phyloP scores from a whole-genome alignment of 805 yeast species.

The Vanderwaltozyma tropicalis region DNA sequence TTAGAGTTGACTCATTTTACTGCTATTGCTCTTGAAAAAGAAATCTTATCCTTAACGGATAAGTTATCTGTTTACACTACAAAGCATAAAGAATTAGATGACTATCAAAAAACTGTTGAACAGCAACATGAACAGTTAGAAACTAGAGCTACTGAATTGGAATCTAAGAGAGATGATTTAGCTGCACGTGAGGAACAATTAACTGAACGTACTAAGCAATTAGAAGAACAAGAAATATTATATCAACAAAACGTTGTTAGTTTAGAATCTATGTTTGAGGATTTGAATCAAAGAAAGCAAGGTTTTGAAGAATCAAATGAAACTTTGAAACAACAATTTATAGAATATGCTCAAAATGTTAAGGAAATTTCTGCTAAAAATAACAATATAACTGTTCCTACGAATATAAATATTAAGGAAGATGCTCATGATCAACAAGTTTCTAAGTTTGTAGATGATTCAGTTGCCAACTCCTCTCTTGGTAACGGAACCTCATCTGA shows the following conservation, averaged over 20 bases:
- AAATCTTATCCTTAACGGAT: slow-evolving; percentile 29
- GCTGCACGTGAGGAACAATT: slow-evolving; percentile 28
- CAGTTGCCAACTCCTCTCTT: slow-evolving; percentile 20
- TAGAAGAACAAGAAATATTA: slow-evolving; percentile 28
- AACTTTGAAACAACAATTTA: slow-evolving; percentile 31
- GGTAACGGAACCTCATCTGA: slow-evolving; percentile 1
- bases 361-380: slow-evolving; percentile 29
- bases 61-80: slow-evolving; percentile 18
- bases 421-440: slow-evolving; percentile 5
- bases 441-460: slow-evolving; percentile 20
- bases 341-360: slow-evolving; percentile 28
- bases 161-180: slow-evolving; percentile 31
- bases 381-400: slow-evolving; percentile 7
- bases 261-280: slow-evolving; percentile 28
- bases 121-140: slow-evolving; percentile 29
- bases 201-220: slow-evolving; percentile 25
- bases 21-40: slow-evolving; percentile 34
- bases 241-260: slow-evolving; percentile 31
- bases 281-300: slow-evolving; percentile 29
- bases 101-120: slow-evolving; percentile 32
- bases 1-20: slow-evolving; percentile 51
- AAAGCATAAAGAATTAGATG: slow-evolving; percentile 29
- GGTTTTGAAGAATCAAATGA: slow-evolving; percentile 32
- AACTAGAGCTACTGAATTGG: slow-evolving; percentile 22
- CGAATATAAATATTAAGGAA: slow-evolving; percentile 2